Base-by-base conservation (phyloP, 345 rosid genomes). In the Salix suchowensis region DNA sequence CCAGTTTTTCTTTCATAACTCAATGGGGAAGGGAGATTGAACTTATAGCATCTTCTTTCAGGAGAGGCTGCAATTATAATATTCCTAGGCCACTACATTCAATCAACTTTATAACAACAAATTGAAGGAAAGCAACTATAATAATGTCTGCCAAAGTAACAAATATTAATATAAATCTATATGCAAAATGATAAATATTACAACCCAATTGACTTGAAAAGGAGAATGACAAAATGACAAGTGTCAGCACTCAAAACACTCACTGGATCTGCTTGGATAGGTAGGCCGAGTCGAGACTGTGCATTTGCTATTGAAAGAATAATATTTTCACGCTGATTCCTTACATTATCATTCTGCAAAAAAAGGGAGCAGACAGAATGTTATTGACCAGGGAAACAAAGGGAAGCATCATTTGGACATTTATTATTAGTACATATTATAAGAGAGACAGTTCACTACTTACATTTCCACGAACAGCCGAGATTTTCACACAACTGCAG, bases 271-370 rank as follows among this genome's bases (percentile, higher is more conserved):
- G 86, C 74, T 74, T 75, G 89, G 24, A 71, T 73, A 48, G 92
- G 96, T 79, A 89, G 54, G 62, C 85, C 84, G 71, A 89, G 90
- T 80, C 90, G 96, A 76, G 92, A 90, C 74, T 96, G 99, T 77
- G 97, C 91, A 77, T 96, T 96, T 79, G 99, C 94, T 42, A 96
- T 76, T 21, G 87, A 67, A 81, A 96, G 98, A 84, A 93, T 89
- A 76, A 92, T 86, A 88, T 96, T 90, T 84, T 96, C 98, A 75
- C 98, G 91, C 79, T 96, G 99, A 82, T 96, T 96, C 88, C 94
- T 86, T 69, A 90, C 80, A 80, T 92, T 96, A 79, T 92, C 98
- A 79, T 87, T 91, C 99, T 96, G 94, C 82, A 74, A 74, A 66
- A 66, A 52, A 67, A 64, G 70, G 72, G 44, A 36, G 37, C 19